These are phyloP conservation scores for Ramaria rubella DNA, from an alignment of 768 basidiomycete species.

Conservation along the genomic window DNA sequence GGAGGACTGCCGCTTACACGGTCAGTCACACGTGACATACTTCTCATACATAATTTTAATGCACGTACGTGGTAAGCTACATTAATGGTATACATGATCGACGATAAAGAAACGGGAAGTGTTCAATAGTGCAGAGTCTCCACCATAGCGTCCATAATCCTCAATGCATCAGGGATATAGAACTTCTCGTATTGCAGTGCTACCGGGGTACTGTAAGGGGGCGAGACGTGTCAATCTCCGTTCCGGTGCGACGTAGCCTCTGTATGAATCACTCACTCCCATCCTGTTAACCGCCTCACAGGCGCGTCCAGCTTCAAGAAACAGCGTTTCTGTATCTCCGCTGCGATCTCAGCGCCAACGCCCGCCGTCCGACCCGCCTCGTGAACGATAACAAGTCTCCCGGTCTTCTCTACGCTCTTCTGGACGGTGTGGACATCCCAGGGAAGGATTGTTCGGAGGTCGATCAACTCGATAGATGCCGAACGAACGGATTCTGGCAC, in stretches of 20 bases:
- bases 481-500: conserved; percentile 58
- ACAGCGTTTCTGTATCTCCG: conserved; percentile 81
- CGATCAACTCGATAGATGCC: conserved; percentile 82
- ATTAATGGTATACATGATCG: neutral
- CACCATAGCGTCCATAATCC: conserved; percentile 75
- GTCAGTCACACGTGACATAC: no score
- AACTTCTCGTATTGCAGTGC: conserved; percentile 89
- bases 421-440: conserved; percentile 80
- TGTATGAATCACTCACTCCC: conserved; percentile 68
- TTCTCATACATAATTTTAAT: no score
- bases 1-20: no score
- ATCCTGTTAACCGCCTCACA: conserved; percentile 78
- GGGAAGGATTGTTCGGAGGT: conserved; percentile 82
- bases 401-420: conserved; percentile 80
- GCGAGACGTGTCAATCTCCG: conserved; percentile 5
- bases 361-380: conserved; percentile 86
- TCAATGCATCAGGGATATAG: conserved; percentile 80
- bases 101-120: neutral
- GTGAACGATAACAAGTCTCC: conserved; percentile 82
- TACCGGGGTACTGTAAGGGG: conserved; percentile 59
- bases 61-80: conserved; percentile 38
- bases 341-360: conserved; percentile 87
- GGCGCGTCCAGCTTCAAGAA: conserved; percentile 87
- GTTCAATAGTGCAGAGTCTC: conserved; percentile 70
- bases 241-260: neutral